phyloP scores from a whole-genome alignment of 768 basidiomycete genomes.

The Mycena polygramma region DNA sequence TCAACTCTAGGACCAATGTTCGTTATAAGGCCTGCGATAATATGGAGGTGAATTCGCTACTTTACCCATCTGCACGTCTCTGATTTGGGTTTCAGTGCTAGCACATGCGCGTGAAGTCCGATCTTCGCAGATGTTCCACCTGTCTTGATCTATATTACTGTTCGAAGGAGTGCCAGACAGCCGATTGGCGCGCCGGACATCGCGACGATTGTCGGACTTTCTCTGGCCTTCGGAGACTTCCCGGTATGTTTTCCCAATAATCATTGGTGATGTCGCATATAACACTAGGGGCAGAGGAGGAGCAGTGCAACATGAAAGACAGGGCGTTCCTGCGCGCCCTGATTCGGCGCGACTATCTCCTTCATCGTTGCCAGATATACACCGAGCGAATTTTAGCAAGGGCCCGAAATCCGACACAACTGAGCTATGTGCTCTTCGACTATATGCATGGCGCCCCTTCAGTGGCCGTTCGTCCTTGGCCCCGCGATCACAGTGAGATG shows the following conservation, averaged over 20 bases:
- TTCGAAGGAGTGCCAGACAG: background rate
- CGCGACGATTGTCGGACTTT: background rate
- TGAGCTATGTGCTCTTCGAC: background rate
- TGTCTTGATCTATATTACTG: conserved; percentile 21
- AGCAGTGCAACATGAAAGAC: conserved; percentile 6
- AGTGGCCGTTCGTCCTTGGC: background rate
- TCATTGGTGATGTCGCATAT: too few species aligned
- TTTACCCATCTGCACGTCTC: too few species aligned
- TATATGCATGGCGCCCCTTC: background rate
- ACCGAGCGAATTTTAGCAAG: background rate
- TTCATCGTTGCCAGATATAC: background rate
- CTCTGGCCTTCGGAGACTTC: background rate
- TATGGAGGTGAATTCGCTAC: background rate
- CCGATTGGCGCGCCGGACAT: conserved; percentile 9
- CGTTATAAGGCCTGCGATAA: conserved; percentile 9
- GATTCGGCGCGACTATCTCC: conserved; percentile 1
- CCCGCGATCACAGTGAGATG: background rate
- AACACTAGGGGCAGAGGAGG: background rate
- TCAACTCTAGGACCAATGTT: background rate
- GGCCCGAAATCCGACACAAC: background rate
- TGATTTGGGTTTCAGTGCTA: conserved; percentile 1
- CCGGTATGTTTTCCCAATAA: background rate
- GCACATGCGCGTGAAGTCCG: background rate
- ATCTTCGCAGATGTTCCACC: background rate
- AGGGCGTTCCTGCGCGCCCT: conserved; percentile 12